Percentiles rank a stretch among this genome's conserved stretches.
Conservation (phyloP, 352 stramenopile genomes). For the Phytophthora rubi region DNA sequence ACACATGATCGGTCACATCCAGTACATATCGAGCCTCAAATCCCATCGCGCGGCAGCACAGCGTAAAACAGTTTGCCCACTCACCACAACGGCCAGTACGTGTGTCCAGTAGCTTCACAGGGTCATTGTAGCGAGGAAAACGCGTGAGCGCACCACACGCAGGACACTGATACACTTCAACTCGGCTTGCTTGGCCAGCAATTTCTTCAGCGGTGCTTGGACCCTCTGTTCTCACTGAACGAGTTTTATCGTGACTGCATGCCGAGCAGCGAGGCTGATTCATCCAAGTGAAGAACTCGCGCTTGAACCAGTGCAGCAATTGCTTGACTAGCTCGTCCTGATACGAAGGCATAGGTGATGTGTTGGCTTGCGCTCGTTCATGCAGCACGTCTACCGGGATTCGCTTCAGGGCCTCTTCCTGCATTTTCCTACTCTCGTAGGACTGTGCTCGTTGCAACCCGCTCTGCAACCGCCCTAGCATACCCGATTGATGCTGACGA, state of each 20-base stretch:
- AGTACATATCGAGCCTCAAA: constrained; percentile 93
- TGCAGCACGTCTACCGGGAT: constrained; percentile 76
- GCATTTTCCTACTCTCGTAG: constrained; percentile 73
- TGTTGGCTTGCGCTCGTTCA: constrained; percentile 64
- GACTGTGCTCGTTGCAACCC: constrained; percentile 58
- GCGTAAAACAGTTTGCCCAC: constrained; percentile 94
- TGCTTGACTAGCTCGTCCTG: constrained; percentile 80
- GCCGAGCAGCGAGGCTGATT: constrained; percentile 74
- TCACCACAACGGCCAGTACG: constrained; percentile 90
- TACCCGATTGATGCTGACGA: constrained; percentile 50
- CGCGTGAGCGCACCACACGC: constrained; percentile 59
- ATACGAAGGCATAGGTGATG: constrained; percentile 50
- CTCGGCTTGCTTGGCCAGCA: constrained; percentile 64
- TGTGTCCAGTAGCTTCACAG: constrained; percentile 87
- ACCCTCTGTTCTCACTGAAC: constrained; percentile 43
- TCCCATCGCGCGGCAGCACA: constrained; percentile 89
- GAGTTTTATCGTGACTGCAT: constrained; percentile 64
- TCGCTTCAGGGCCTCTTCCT: constrained; percentile 66
- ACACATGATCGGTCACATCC: constrained; percentile 96
- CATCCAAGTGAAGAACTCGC: constrained; percentile 92
- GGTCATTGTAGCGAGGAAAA: constrained; percentile 93
- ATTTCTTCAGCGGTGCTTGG: constrained; percentile 66
- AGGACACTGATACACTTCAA: constrained; percentile 90
- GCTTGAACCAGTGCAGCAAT: constrained; percentile 90
- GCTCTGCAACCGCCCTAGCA: constrained; percentile 53